A percentile compares a stretch with the other conserved stretches of the same genome.
These are phyloP conservation scores for Odontarrhena argentea DNA, from an alignment of 345 rosid genomes.

Conservation along the genomic window DNA sequence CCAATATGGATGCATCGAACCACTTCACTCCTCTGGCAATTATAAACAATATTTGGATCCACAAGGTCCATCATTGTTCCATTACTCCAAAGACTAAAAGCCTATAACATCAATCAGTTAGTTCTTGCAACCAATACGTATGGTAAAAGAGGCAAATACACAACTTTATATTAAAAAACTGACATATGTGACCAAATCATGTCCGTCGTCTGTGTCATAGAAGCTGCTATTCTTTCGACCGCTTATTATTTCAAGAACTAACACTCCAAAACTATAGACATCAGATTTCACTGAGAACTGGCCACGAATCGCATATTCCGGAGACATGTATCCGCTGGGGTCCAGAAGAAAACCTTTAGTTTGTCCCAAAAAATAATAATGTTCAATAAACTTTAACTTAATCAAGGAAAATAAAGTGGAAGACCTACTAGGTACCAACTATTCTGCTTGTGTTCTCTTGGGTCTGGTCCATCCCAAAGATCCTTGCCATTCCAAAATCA, in stretches of 20 bases:
- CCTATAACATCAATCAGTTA: slow-evolving; percentile 8
- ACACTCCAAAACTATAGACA: slow-evolving; percentile 31
- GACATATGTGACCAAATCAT: slow-evolving; percentile 22
- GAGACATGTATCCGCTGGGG: slow-evolving; percentile 35
- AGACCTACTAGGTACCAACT: slow-evolving; percentile 15
- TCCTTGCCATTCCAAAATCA: too few species aligned
- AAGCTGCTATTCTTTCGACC: slow-evolving; percentile 30
- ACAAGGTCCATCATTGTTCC: background rate
- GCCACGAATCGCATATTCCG: slow-evolving; percentile 31
- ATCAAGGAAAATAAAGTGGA: background rate
- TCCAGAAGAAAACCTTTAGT: background rate
- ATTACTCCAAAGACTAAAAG: slow-evolving; percentile 18
- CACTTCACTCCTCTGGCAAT: background rate
- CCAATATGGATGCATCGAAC: slow-evolving; percentile 2
- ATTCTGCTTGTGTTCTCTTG: background rate
- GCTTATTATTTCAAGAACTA: slow-evolving; percentile 36
- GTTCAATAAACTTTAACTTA: background rate
- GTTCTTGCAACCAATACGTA: background rate
- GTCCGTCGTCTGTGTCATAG: background rate
- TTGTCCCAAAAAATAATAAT: background rate
- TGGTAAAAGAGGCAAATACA: background rate
- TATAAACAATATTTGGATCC: background rate
- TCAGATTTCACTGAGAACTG: slow-evolving; percentile 35
- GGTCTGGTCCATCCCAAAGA: slow-evolving; percentile 8
- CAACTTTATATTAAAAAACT: background rate